Percentiles rank a stretch among this genome's conserved stretches.
Evolutionary conservation across 2,329 filamentous ascomycete species (phyloP).

Genomic region (Orbilia quercus): DNA sequence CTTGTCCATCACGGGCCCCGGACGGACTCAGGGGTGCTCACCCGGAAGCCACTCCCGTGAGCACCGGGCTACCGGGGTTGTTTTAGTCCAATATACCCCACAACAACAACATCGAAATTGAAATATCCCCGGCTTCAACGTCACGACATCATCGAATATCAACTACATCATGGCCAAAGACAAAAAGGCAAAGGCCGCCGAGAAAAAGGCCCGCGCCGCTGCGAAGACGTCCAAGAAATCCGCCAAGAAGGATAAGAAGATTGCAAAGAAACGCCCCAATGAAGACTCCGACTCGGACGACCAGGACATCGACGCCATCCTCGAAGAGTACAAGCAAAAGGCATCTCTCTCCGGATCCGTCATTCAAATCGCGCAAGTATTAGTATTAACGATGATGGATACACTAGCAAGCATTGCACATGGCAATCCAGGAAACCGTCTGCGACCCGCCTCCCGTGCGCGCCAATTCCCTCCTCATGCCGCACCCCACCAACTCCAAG

Average conservation of each 20-base stretch:
- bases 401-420: constrained; percentile 90
- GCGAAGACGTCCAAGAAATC: constrained; percentile 63
- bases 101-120: constrained; percentile 2
- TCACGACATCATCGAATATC: not conserved
- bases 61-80: not conserved
- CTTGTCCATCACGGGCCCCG: not conserved
- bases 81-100: constrained; percentile 8
- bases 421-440: constrained; percentile 87
- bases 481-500: constrained; percentile 79
- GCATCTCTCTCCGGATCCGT: constrained; percentile 45
- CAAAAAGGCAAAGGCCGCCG: constrained; percentile 65
- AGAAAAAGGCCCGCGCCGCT: constrained; percentile 66
- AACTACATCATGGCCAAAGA: constrained; percentile 57
- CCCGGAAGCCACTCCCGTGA: not conserved
- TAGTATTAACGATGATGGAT: not conserved
- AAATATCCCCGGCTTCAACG: not conserved
- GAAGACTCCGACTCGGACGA: constrained; percentile 89
- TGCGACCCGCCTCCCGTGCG: constrained; percentile 80
- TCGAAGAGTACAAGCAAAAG: constrained; percentile 88
- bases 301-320: constrained; percentile 89
- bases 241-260: constrained; percentile 83
- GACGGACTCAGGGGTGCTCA: not conserved
- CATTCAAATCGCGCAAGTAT: not conserved
- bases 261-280: constrained; percentile 76
- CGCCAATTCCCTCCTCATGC: constrained; percentile 82